Evolutionary conservation across 306 rosid genomes (phyloP).

Genomic region (Cicer pinnatifidum): DNA sequence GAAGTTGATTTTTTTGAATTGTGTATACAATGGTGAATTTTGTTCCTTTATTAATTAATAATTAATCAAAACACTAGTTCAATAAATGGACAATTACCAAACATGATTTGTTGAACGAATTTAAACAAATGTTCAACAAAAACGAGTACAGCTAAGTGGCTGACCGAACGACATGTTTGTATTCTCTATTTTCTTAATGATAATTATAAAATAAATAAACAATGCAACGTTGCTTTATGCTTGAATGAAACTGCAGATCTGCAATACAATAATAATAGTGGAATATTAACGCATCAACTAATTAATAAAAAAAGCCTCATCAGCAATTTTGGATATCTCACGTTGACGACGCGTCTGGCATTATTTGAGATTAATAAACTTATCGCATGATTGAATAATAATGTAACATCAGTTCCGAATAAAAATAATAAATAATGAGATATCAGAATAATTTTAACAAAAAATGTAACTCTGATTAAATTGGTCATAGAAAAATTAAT

Average conservation of each 20-base stretch:
- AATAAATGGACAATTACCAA: conserved; percentile 45
- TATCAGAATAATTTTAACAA: background rate
- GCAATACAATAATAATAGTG: too few relatives aligned
- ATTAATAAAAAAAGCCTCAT: background rate
- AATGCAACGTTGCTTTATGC: background rate
- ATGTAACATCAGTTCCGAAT: background rate
- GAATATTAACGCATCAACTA: background rate
- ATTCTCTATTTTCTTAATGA: background rate
- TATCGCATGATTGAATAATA: background rate
- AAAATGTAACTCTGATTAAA: background rate
- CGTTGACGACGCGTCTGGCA: background rate
- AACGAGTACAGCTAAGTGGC: conserved; percentile 52
- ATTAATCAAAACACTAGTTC: conserved; percentile 31
- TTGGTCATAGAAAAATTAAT: too few relatives aligned
- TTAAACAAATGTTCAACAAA: conserved; percentile 29
- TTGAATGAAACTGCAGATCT: background rate
- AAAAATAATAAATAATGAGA: background rate
- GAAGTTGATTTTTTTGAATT: conserved; percentile 46
- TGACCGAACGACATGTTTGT: conserved; percentile 46
- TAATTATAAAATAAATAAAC: too few relatives aligned
- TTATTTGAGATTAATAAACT: conserved; percentile 17
- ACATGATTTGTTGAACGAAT: conserved; percentile 37
- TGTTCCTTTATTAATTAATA: background rate
- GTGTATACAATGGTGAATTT: conserved; percentile 42
- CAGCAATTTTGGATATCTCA: background rate